Evolutionary conservation across 2,329 filamentous ascomycete species (phyloP), one percentile per base, ranked within the genome.

Genomic region (Coniochaeta hoffmannii): DNA sequence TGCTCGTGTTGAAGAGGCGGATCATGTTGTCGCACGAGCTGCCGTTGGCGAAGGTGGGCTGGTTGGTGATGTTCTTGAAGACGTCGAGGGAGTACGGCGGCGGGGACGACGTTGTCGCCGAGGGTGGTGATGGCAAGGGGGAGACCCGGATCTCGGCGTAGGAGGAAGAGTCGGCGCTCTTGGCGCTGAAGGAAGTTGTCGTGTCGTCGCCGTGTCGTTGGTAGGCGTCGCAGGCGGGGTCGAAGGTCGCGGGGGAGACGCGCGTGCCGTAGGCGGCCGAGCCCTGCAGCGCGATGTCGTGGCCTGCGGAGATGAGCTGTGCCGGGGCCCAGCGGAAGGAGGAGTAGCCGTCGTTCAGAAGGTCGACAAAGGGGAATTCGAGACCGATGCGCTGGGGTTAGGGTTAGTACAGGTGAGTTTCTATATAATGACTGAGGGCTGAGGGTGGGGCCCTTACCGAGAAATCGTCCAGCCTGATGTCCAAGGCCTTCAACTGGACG

Each of bases 281-380:
- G 3, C 77, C 78, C 10, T 66, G 62, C 11, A 81, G 61, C 3
- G 77, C 78, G 5, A 73, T 62, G 1, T 64, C 58, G 59, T 76
- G 74, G 55, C 59, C 60, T 1, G 71, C 70, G 1, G 71, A 73
- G 58, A 82, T 75, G 55, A 81, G 65, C 54, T 79, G 70, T 2
- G 72, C 70, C 0, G 73, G 73, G 0, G 71, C 71, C 72, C 76
- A 81, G 34, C 75, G 74, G 67, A 81, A 83, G 2, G 73, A 75
- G 1, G 76, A 75, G 58, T 72, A 67, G 31, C 74, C 75, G 63
- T 82, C 77, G 53, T 71, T 69, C 2, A 80, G 67, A 7, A 79
- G 62, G 61, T 82, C 79, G 31, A 83, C 56, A 62, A 83, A 83
- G 0, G 80, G 80, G 56, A 81, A 83, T 59, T 46, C 41, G 41